Conservation (phyloP, 257 asterid species). For the Solanum virginianum region DNA sequence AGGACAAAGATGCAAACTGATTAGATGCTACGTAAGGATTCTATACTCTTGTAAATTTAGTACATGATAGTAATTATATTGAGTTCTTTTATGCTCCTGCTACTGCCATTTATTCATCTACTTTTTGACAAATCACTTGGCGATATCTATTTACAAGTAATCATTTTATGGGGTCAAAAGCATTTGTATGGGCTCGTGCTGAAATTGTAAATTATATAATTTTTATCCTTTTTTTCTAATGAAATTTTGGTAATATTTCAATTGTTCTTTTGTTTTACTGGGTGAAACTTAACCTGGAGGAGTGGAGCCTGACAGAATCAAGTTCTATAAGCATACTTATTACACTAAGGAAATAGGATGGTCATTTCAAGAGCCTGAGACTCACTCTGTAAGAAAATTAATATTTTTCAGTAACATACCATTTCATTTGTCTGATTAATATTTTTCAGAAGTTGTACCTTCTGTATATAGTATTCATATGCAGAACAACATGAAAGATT, state of each 20-base stretch:
- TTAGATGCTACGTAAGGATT: neutral
- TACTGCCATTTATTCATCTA: neutral
- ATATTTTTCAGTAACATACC: neutral
- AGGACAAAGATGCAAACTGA: neutral
- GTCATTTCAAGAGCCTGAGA: neutral
- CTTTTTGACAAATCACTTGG: neutral
- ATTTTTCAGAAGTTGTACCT: neutral
- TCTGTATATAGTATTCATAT: no score
- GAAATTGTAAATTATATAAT: neutral
- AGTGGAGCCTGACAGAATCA: neutral
- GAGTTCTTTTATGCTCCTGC: neutral
- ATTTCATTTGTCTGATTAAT: neutral
- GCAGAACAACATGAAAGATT: neutral
- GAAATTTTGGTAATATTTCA: neutral
- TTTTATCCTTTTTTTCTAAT: neutral
- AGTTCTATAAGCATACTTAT: neutral
- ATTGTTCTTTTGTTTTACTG: no score
- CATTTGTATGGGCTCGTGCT: neutral
- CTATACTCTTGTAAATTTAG: neutral
- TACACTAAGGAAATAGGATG: neutral
- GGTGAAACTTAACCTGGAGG: neutral
- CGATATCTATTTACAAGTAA: neutral
- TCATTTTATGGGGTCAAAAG: no score
- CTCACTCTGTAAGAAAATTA: neutral
- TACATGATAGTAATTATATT: neutral